These are phyloP conservation scores for Xylaria sp. DNA, from an alignment of 2,329 filamentous ascomycete species.

Conservation along the genomic window DNA sequence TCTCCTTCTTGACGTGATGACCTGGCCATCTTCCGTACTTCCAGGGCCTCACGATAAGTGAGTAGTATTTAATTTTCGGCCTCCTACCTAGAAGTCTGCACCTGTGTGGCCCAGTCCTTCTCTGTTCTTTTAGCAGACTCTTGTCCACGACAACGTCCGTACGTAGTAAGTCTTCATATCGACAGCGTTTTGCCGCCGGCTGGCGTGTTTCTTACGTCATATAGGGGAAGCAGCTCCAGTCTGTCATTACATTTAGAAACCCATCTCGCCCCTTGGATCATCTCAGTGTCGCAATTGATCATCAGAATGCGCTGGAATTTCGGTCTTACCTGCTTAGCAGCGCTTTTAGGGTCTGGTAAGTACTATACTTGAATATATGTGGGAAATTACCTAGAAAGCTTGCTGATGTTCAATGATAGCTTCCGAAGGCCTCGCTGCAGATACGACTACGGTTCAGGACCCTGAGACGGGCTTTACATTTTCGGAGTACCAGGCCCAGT, in stretches of 20 bases:
- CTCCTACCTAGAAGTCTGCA: conserved; percentile 13
- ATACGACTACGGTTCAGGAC: conserved; percentile 45
- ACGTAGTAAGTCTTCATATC: background rate
- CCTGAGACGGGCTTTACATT: conserved; percentile 50
- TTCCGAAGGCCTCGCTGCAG: conserved; percentile 38
- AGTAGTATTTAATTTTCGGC: conserved; percentile 34
- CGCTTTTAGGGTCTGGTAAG: conserved; percentile 45
- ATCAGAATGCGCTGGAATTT: conserved; percentile 46
- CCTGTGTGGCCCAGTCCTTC: conserved; percentile 13
- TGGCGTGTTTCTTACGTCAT: conserved; percentile 8
- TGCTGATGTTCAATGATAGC: conserved; percentile 19
- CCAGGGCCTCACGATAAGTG: conserved; percentile 31
- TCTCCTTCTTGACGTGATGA: conserved; percentile 30
- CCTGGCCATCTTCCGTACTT: conserved; percentile 28
- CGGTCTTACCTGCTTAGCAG: conserved; percentile 39
- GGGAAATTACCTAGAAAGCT: background rate
- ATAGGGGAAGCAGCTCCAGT: background rate
- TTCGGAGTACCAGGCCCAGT: conserved; percentile 43
- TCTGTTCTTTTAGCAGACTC: background rate
- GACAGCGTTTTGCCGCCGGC: background rate
- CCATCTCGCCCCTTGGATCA: background rate
- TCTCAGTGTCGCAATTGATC: background rate
- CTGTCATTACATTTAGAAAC: background rate
- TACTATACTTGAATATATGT: background rate
- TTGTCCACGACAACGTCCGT: background rate